These are phyloP conservation scores for Eucalyptus globulus DNA, from an alignment of 345 rosid species.

Conservation along the genomic window DNA sequence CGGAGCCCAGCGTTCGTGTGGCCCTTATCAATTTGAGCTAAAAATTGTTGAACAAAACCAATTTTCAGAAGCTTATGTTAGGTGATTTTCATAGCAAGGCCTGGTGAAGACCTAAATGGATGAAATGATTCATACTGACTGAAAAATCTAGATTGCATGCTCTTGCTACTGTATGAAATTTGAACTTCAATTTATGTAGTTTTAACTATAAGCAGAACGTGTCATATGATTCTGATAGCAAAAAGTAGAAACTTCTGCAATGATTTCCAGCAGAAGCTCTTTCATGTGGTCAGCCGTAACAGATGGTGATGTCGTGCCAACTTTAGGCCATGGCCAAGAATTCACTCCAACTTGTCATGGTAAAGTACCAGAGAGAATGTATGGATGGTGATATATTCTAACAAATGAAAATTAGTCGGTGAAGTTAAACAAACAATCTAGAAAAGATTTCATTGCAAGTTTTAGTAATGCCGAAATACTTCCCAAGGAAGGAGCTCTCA, in stretches of 20 bases:
- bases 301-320: neutral
- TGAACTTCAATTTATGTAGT: neutral
- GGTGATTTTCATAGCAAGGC: neutral
- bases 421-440: neutral
- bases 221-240: neutral
- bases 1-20: fast-evolving
- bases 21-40: neutral
- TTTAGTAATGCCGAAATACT: neutral
- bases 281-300: neutral
- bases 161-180: neutral
- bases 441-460: neutral
- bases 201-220: neutral
- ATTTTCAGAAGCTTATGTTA: neutral
- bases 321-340: neutral
- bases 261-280: neutral
- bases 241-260: neutral
- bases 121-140: neutral
- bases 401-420: neutral
- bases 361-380: neutral
- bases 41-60: neutral
- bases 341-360: neutral
- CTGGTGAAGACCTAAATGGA: neutral
- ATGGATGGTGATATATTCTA: neutral
- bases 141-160: neutral
- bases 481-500: neutral